A percentile compares a stretch with the other conserved stretches of the same genome.
phyloP scores from a whole-genome alignment of 805 yeast species.

The Kodamaea leandrae region DNA sequence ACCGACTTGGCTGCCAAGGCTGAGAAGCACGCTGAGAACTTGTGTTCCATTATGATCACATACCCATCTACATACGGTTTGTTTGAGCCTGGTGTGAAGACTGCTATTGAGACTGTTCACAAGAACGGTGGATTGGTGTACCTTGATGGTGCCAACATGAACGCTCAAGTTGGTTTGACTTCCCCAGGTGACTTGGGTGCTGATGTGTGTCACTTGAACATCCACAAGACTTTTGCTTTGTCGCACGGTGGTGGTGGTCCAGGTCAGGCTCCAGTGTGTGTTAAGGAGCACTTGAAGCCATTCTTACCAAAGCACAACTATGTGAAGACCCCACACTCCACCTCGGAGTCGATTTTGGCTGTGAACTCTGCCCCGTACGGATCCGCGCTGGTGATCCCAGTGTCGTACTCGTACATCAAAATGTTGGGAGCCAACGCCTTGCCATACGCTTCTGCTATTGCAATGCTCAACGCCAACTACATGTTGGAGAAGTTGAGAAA shows the following conservation, averaged over 20 bases:
- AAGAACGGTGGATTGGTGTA: conserved; percentile 91
- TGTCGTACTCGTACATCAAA: conserved; percentile 92
- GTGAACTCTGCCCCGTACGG: conserved; percentile 96
- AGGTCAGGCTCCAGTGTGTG: conserved; percentile 98
- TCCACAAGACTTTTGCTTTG: conserved; percentile 96
- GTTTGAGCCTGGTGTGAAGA: conserved; percentile 86
- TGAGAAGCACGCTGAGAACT: conserved; percentile 57
- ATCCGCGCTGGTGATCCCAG: conserved; percentile 88
- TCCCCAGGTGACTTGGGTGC: conserved; percentile 98
- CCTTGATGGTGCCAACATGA: conserved; percentile 98
- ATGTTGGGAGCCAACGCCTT: conserved; percentile 85
- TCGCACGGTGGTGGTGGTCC: conserved; percentile 99
- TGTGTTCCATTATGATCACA: conserved; percentile 94
- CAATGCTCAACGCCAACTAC: conserved; percentile 93
- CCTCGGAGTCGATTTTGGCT: conserved; percentile 58
- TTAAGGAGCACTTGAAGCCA: conserved; percentile 71
- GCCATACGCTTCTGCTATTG: conserved; percentile 83
- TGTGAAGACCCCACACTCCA: conserved; percentile 48
- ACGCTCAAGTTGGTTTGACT: conserved; percentile 96
- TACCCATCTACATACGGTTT: conserved; percentile 97
- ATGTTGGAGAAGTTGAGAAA: conserved; percentile 77
- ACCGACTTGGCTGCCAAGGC: conserved; percentile 74
- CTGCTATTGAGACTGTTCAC: conserved; percentile 85
- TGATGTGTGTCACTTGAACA: conserved; percentile 94
- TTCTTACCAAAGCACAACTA: conserved; percentile 80